Percentiles rank a stretch among this genome's conserved stretches.
Conservation (phyloP, 2,329 filamentous ascomycete species). For the Cladosporium sp. region DNA sequence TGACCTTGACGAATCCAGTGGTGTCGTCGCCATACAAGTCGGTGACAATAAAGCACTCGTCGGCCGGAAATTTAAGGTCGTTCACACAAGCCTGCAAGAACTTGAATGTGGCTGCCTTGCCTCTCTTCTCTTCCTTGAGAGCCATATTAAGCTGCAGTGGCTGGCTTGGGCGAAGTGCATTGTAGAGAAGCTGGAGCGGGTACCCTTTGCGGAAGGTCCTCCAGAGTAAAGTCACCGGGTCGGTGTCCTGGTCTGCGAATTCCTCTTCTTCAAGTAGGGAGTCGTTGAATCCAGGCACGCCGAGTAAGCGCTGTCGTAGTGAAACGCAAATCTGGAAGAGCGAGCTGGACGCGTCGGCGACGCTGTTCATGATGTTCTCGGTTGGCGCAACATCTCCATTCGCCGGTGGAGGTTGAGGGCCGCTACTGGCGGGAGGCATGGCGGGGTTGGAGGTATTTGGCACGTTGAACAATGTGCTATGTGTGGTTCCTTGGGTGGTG, state of each 20-base stretch:
- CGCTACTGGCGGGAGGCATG: conserved; percentile 17
- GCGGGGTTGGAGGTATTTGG: conserved; percentile 25
- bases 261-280: conserved; percentile 69
- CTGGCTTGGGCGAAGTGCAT: conserved; percentile 67
- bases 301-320: conserved; percentile 72
- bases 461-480: conserved; percentile 41
- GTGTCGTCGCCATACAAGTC: conserved; percentile 93
- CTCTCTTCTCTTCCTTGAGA: conserved; percentile 65
- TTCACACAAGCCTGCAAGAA: conserved; percentile 86
- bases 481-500: conserved; percentile 42
- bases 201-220: conserved; percentile 76
- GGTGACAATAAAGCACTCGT: conserved; percentile 85
- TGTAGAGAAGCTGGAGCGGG: conserved; percentile 84
- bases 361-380: conserved; percentile 94
- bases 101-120: conserved; percentile 85
- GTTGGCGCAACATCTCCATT: conserved; percentile 66
- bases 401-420: conserved; percentile 36
- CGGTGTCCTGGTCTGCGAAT: conserved; percentile 61
- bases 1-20: conserved; percentile 95
- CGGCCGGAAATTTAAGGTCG: conserved; percentile 70
- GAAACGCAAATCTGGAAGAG: conserved; percentile 93
- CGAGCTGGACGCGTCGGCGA: conserved; percentile 83
- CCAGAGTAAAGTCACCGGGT: conserved; percentile 90
- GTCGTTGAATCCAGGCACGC: conserved; percentile 76
- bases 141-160: conserved; percentile 48